phyloP scores from a whole-genome alignment of 176 grass and related monocot species.

The Oryza australiensis region DNA sequence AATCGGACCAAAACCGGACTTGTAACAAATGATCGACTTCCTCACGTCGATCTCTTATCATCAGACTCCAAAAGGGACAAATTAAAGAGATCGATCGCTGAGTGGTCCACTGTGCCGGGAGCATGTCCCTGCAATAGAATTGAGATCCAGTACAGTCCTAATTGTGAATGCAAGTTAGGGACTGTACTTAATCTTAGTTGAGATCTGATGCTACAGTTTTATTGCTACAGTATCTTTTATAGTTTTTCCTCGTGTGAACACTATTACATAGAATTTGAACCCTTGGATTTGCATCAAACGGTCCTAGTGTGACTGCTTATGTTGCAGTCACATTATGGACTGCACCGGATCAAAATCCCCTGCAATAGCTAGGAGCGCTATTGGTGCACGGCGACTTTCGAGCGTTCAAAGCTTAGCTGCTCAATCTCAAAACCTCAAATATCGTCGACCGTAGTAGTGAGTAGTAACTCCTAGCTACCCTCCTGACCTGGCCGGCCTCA shows the following conservation, averaged over 20 bases:
- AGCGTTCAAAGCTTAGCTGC: background rate
- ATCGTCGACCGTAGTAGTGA: background rate
- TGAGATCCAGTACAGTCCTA: too few relatives aligned
- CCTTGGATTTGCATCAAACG: too few relatives aligned
- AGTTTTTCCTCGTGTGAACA: too few relatives aligned
- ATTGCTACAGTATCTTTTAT: too few relatives aligned
- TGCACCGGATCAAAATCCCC: too few relatives aligned
- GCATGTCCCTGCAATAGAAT: too few relatives aligned
- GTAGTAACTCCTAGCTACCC: background rate
- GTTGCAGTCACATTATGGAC: too few relatives aligned
- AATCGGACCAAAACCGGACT: background rate
- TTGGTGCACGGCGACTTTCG: background rate
- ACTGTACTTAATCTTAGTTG: too few relatives aligned
- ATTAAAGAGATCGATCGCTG: background rate
- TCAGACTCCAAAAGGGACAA: background rate
- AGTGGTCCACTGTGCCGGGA: background rate
- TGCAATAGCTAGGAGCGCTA: background rate
- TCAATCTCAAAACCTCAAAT: background rate
- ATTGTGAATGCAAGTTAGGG: too few relatives aligned
- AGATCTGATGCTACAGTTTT: too few relatives aligned
- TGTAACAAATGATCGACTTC: background rate
- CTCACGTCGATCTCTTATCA: background rate
- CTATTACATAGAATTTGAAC: too few relatives aligned
- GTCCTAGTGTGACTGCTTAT: too few relatives aligned
- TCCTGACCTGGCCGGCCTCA: background rate